These are phyloP conservation scores for Fusarium burgessii DNA, from an alignment of 2,329 filamentous ascomycete genomes.

Conservation along the genomic window DNA sequence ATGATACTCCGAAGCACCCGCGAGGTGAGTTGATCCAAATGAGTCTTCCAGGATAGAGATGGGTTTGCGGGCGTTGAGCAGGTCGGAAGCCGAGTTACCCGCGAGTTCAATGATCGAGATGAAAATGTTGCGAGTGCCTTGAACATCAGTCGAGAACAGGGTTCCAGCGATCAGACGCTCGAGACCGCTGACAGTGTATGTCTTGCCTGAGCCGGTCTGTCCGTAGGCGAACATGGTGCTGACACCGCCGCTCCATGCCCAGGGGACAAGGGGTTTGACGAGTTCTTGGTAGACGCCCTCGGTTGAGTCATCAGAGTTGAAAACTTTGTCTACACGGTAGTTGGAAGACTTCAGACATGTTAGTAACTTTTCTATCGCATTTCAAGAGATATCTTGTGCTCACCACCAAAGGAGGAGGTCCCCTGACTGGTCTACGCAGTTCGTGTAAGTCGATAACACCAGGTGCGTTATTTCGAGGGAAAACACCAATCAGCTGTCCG, in stretches of 20 bases:
- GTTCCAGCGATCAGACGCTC: slow-evolving; percentile 56
- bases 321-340: slow-evolving; percentile 54
- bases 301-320: slow-evolving; percentile 51
- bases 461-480: slow-evolving; percentile 1
- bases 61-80: slow-evolving; percentile 56
- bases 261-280: slow-evolving; percentile 57
- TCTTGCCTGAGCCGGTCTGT: slow-evolving; percentile 63
- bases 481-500: slow-evolving; percentile 46
- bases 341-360: slow-evolving; percentile 47
- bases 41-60: slow-evolving; percentile 61
- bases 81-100: slow-evolving; percentile 53
- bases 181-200: slow-evolving; percentile 57
- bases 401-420: slow-evolving; percentile 50
- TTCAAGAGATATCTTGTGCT: background rate
- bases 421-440: slow-evolving; percentile 50
- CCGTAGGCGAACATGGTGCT: slow-evolving; percentile 63
- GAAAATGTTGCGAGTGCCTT: slow-evolving; percentile 49
- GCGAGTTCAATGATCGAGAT: slow-evolving; percentile 56
- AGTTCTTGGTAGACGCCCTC: slow-evolving; percentile 56
- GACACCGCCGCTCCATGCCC: slow-evolving; percentile 60
- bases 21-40: slow-evolving; percentile 58
- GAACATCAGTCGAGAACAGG: slow-evolving; percentile 45
- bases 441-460: slow-evolving; percentile 53
- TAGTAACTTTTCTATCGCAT: background rate
- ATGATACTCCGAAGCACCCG: slow-evolving; percentile 56